Conservation (phyloP, 208 protist genomes). For the Leishmania mexicana region DNA sequence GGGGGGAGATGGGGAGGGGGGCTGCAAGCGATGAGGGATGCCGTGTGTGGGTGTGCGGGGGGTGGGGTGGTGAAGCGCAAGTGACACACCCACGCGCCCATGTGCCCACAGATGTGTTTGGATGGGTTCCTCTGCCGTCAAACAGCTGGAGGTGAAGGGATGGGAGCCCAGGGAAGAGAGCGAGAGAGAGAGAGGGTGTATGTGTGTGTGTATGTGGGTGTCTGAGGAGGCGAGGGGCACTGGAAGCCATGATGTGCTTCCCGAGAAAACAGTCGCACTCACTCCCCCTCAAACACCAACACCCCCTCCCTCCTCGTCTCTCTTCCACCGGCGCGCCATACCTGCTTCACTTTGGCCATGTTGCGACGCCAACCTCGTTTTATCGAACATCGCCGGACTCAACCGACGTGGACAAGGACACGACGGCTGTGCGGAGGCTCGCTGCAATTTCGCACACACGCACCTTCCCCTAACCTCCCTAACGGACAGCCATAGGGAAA, state of each 20-base stretch:
- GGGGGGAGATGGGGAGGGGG: background rate
- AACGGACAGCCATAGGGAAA: background rate
- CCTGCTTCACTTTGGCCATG: background rate
- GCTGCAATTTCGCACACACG: background rate
- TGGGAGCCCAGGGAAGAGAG: conserved; percentile 2
- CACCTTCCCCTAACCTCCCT: too few species aligned
- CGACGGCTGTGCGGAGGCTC: too few species aligned
- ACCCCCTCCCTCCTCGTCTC: background rate
- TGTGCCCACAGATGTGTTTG: background rate
- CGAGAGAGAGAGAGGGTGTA: background rate
- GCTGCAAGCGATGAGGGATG: background rate
- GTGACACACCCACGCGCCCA: background rate
- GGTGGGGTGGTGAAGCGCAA: background rate
- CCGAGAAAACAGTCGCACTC: background rate
- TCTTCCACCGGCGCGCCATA: too few species aligned
- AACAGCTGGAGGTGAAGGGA: background rate
- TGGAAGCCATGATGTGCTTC: conserved; percentile 1
- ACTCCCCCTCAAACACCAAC: background rate
- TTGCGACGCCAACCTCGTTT: background rate
- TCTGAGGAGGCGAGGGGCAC: background rate
- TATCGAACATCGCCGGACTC: too few species aligned
- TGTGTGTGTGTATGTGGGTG: background rate
- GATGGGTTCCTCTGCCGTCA: background rate
- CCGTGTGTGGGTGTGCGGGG: background rate
- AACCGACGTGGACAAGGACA: too few species aligned